Evolutionary conservation across 345 rosid species (phyloP).

Genomic region (Raphanus sativus): DNA sequence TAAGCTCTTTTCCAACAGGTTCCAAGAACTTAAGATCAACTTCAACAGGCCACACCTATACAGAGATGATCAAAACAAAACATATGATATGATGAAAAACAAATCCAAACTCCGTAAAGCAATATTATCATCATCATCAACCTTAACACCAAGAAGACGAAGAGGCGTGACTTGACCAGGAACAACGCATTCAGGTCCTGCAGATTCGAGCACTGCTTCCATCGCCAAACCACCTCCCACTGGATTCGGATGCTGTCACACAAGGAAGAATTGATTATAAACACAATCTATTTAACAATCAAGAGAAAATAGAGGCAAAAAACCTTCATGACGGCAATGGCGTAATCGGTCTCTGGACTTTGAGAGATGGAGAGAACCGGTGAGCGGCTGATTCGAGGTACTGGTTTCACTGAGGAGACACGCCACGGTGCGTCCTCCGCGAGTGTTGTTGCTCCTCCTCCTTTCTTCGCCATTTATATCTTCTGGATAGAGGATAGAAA

Average conservation of each 20-base stretch:
- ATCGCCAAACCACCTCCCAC: slow-evolving; percentile 72
- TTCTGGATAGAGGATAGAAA: background rate
- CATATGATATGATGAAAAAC: no score
- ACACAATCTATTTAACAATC: background rate
- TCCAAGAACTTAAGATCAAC: slow-evolving; percentile 75
- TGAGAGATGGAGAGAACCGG: slow-evolving; percentile 61
- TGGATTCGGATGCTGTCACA: slow-evolving; percentile 72
- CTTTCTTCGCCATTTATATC: slow-evolving; percentile 58
- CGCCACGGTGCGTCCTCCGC: slow-evolving; percentile 90
- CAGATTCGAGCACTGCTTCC: slow-evolving; percentile 79
- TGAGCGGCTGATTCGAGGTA: slow-evolving; percentile 73
- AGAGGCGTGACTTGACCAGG: slow-evolving; percentile 82
- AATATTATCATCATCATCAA: no score
- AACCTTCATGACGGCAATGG: slow-evolving; percentile 71
- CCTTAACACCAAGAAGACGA: slow-evolving; percentile 81
- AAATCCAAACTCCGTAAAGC: no score
- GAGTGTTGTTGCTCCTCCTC: slow-evolving; percentile 44
- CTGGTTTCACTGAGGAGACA: slow-evolving; percentile 54
- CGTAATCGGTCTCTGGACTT: slow-evolving; percentile 56
- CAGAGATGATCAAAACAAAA: background rate
- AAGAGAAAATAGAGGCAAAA: background rate
- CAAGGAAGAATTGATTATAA: background rate
- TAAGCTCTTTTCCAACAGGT: slow-evolving; percentile 75
- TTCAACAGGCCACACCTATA: slow-evolving; percentile 86
- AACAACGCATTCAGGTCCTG: slow-evolving; percentile 84